Percentiles rank a stretch among this genome's conserved stretches.
Conservation (phyloP, 257 asterid genomes). For the Nicotiana benthamiana region DNA sequence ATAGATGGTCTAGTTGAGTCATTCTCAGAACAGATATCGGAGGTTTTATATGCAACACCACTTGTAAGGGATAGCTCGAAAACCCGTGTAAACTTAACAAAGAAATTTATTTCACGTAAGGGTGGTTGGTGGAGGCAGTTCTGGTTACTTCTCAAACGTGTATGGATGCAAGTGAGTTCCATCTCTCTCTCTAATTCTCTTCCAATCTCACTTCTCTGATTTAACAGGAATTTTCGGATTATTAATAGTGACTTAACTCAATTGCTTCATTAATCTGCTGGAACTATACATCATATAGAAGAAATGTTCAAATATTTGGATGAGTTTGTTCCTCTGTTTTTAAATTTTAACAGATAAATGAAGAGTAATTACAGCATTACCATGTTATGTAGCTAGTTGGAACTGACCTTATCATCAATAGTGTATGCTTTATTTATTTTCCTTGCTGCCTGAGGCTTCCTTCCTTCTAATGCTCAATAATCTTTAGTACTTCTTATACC, state of each 20-base stretch:
- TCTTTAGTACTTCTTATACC: neutral
- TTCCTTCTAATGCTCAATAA: neutral
- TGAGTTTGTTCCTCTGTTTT: neutral
- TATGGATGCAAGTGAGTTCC: conserved; percentile 87
- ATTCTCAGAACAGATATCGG: conserved; percentile 57
- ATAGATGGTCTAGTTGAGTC: conserved; percentile 76
- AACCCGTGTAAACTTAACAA: conserved; percentile 24
- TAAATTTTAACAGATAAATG: neutral
- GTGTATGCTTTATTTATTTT: neutral
- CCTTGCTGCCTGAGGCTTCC: neutral
- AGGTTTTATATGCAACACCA: conserved; percentile 54
- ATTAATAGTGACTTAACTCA: neutral
- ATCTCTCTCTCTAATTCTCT: neutral
- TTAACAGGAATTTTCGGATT: neutral
- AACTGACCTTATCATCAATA: neutral
- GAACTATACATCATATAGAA: neutral
- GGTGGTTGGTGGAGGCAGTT: conserved; percentile 93
- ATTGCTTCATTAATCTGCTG: neutral
- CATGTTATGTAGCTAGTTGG: neutral
- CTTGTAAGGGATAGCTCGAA: conserved; percentile 32
- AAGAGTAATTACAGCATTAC: neutral
- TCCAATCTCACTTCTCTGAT: neutral
- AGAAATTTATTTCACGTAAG: conserved; percentile 41
- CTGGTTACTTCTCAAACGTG: conserved; percentile 74
- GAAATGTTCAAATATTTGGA: neutral